phyloP scores from a whole-genome alignment of 140 eudicot genomes.

The Anethum foeniculum region DNA sequence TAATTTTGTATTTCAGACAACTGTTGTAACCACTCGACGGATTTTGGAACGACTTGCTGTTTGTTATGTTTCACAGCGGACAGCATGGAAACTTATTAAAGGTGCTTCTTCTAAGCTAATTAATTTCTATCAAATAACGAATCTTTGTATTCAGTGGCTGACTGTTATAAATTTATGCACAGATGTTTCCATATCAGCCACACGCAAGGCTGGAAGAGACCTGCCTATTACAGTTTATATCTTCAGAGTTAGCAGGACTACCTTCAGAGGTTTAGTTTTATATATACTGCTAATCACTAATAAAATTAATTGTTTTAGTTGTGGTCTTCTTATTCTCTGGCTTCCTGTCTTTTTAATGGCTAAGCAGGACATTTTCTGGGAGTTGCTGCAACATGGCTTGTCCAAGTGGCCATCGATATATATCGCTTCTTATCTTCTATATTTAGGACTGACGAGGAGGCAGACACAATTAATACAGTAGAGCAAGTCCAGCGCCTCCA shows the following conservation, averaged over 20 bases:
- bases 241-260: slow-evolving; percentile 60
- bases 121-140: not conserved
- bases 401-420: slow-evolving; percentile 68
- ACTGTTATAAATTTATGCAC: slow-evolving; percentile 11
- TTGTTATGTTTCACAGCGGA: slow-evolving; percentile 62
- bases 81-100: slow-evolving; percentile 96
- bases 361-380: slow-evolving; percentile 74
- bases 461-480: slow-evolving; percentile 19
- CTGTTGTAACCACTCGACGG: slow-evolving; percentile 78
- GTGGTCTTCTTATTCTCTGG: not conserved
- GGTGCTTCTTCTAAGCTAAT: slow-evolving; percentile 30
- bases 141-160: not conserved
- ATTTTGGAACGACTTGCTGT: slow-evolving; percentile 77
- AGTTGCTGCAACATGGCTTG: slow-evolving; percentile 83
- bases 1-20: slow-evolving; percentile 36
- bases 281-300: not conserved
- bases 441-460: slow-evolving; percentile 30
- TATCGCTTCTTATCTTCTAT: slow-evolving; percentile 47
- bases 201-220: slow-evolving; percentile 75
- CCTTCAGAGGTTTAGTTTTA: slow-evolving; percentile 82
- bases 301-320: not conserved
- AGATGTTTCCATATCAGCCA: slow-evolving; percentile 86
- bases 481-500: slow-evolving; percentile 39
- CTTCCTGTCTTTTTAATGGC: not conserved
- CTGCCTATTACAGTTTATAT: slow-evolving; percentile 46